Evolutionary conservation across 768 basidiomycete species (phyloP).

Genomic region (Kwoniella heveanensis): DNA sequence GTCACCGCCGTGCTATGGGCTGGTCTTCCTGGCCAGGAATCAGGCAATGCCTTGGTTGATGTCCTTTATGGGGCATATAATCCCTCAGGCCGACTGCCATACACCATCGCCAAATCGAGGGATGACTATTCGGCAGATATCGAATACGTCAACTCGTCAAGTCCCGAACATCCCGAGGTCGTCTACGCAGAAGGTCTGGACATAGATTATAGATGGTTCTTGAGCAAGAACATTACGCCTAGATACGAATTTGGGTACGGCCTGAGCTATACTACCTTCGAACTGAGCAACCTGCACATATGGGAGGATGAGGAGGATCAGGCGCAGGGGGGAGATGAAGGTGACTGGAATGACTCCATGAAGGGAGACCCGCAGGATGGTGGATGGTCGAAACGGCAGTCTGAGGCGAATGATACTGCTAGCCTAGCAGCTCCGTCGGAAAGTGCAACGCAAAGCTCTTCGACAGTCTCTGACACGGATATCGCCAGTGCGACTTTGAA

Average conservation of each 20-base stretch:
- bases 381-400: background rate
- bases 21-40: conserved; percentile 67
- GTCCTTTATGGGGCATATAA: conserved; percentile 73
- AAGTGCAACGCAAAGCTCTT: background rate
- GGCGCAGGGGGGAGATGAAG: conserved; percentile 6
- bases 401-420: background rate
- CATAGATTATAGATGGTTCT: conserved; percentile 65
- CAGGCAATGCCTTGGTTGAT: conserved; percentile 71
- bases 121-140: conserved; percentile 66
- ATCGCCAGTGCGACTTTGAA: background rate
- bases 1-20: conserved; percentile 76
- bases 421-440: background rate
- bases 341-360: background rate
- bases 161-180: conserved; percentile 61
- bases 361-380: background rate
- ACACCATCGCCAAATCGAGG: conserved; percentile 69
- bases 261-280: conserved; percentile 79
- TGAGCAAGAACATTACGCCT: conserved; percentile 58
- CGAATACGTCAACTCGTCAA: conserved; percentile 57
- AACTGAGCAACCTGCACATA: conserved; percentile 67
- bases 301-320: conserved; percentile 2
- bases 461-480: background rate
- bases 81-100: conserved; percentile 72
- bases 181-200: conserved; percentile 69
- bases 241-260: conserved; percentile 83